Conservation (phyloP, 768 basidiomycete species). For the Cystobasidium onofrii region DNA sequence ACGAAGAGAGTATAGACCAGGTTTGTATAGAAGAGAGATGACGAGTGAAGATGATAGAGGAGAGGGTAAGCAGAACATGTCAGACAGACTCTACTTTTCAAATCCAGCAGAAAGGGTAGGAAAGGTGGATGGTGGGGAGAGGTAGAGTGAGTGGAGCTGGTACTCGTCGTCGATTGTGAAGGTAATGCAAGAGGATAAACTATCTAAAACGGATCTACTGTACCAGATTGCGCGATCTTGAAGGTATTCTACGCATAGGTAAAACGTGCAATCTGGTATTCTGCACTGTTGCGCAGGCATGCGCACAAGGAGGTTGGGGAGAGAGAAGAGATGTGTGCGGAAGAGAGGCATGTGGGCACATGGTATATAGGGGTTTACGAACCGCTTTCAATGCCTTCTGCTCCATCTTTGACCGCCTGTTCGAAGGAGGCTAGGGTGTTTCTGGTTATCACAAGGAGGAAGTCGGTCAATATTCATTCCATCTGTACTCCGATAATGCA, state of each 20-base stretch:
- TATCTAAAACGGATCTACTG: too few species aligned
- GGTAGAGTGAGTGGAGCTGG: neutral
- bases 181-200: neutral
- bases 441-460: neutral
- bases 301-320: neutral
- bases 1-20: too few species aligned
- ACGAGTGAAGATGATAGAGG: too few species aligned
- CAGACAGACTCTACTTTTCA: neutral
- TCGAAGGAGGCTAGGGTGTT: slow-evolving; percentile 31
- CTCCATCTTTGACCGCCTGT: slow-evolving; percentile 78
- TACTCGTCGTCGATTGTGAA: too few species aligned
- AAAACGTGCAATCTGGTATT: too few species aligned
- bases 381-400: slow-evolving; percentile 95
- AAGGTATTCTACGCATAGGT: too few species aligned
- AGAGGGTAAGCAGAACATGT: neutral
- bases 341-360: neutral
- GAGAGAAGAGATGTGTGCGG: neutral
- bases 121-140: neutral
- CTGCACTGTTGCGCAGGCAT: too few species aligned
- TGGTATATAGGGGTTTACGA: slow-evolving; percentile 34
- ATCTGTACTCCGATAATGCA: too few species aligned
- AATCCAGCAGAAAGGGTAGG: neutral
- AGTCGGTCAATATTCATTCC: too few species aligned
- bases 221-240: too few species aligned
- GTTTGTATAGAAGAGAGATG: neutral